Evolutionary conservation across 805 yeast genomes (phyloP).

Genomic region (Jamesozyma spencerorum): DNA sequence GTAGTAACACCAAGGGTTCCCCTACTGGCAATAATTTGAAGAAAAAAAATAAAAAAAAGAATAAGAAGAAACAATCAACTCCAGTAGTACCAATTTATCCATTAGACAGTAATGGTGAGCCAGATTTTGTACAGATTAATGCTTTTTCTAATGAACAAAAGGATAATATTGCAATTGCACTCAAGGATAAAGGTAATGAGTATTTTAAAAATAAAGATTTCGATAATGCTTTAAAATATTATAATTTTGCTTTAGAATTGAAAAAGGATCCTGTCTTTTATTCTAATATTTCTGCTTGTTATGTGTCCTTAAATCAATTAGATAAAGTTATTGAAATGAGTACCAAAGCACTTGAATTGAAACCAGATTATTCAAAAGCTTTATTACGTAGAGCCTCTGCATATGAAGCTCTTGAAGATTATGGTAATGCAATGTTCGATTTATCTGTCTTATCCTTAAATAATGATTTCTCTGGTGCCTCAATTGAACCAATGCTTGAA

Average conservation of each 20-base stretch:
- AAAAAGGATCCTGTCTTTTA: conserved; percentile 81
- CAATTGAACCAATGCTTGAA: conserved; percentile 74
- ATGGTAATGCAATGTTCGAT: conserved; percentile 82
- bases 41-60: conserved; percentile 69
- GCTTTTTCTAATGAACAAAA: conserved; percentile 42
- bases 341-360: conserved; percentile 71
- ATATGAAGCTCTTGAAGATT: conserved; percentile 69
- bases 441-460: conserved; percentile 79
- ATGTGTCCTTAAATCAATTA: conserved; percentile 68
- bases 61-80: conserved; percentile 63
- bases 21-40: conserved; percentile 34
- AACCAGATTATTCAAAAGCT: conserved; percentile 89
- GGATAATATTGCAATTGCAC: conserved; percentile 56
- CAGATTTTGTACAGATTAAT: conserved; percentile 40
- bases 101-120: conserved; percentile 47
- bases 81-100: conserved; percentile 63
- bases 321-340: conserved; percentile 85
- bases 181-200: conserved; percentile 85
- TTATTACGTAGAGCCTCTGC: conserved; percentile 89
- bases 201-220: conserved; percentile 62
- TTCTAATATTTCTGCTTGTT: conserved; percentile 95
- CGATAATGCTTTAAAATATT: conserved; percentile 68
- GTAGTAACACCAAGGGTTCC: conserved; percentile 1
- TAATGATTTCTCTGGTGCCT: conserved; percentile 72
- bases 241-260: conserved; percentile 66